phyloP scores from a whole-genome alignment of 2,329 filamentous ascomycete species.

The Aureobasidium sp. region DNA sequence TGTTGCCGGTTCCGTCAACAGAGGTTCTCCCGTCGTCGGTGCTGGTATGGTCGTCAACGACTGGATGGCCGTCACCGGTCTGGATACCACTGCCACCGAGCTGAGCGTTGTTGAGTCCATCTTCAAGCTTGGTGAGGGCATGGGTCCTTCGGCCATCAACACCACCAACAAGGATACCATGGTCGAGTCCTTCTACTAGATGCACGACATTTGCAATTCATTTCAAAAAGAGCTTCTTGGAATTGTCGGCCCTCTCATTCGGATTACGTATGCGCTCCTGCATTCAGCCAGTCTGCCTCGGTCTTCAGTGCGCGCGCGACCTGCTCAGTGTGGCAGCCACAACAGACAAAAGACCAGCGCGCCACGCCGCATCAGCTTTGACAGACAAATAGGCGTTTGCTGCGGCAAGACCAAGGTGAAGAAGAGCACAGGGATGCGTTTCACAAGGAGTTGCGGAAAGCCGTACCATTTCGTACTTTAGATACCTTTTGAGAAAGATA shows the following conservation, averaged over 20 bases:
- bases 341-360: background rate
- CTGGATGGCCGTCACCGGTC: slow-evolving; percentile 88
- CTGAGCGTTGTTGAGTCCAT: slow-evolving; percentile 93
- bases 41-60: slow-evolving; percentile 96
- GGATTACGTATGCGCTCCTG: background rate
- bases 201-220: background rate
- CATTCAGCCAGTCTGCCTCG: background rate
- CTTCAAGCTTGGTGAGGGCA: slow-evolving; percentile 86
- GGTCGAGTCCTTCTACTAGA: slow-evolving; percentile 96
- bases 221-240: background rate
- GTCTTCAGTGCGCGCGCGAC: background rate
- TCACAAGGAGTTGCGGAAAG: too few relatives aligned
- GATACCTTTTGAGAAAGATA: too few relatives aligned
- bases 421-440: background rate
- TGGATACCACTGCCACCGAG: slow-evolving; percentile 96
- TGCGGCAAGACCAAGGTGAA: background rate
- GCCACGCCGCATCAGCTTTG: too few relatives aligned
- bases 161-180: slow-evolving; percentile 91
- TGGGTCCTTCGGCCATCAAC: slow-evolving; percentile 70
- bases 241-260: background rate
- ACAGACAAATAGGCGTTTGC: background rate
- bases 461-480: too few relatives aligned
- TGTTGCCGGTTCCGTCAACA: slow-evolving; percentile 88
- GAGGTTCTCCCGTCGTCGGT: slow-evolving; percentile 89
- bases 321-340: background rate